These are phyloP conservation scores for Zygoascus hellenicus DNA, from an alignment of 1,139 yeast species.

Conservation along the genomic window DNA sequence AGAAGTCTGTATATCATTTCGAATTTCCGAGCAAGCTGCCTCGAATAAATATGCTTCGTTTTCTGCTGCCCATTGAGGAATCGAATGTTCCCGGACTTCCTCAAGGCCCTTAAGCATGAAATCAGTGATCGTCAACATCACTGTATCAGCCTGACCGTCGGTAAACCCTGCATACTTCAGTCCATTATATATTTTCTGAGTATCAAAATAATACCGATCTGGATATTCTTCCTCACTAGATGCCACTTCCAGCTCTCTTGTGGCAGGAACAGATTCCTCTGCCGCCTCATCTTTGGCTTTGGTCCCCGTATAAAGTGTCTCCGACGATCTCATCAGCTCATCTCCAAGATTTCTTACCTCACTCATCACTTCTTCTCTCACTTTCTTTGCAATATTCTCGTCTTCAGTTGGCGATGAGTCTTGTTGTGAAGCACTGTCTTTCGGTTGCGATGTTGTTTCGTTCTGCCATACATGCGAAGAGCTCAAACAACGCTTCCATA, in stretches of 20 bases:
- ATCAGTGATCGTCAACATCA: conserved; percentile 36
- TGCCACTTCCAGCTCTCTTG: conserved; percentile 8
- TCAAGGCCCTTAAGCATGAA: conserved; percentile 41
- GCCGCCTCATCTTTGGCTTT: neutral
- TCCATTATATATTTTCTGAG: conserved; percentile 35
- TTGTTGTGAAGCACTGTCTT: no score
- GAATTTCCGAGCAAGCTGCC: conserved; percentile 84
- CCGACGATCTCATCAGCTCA: conserved; percentile 2
- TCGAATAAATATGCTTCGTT: conserved; percentile 84
- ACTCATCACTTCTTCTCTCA: neutral
- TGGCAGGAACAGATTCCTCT: neutral
- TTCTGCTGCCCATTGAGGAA: conserved; percentile 68
- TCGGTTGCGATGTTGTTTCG: no score
- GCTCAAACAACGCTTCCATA: no score
- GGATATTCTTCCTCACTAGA: conserved; percentile 5
- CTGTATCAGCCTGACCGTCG: conserved; percentile 36
- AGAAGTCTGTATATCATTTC: conserved; percentile 70
- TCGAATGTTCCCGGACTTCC: conserved; percentile 51
- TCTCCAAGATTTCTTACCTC: neutral
- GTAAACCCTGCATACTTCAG: conserved; percentile 37
- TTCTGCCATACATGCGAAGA: no score
- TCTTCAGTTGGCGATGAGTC: no score
- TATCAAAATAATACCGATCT: conserved; percentile 31
- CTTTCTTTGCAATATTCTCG: neutral
- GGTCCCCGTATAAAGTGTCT: neutral